A percentile compares a stretch with the other conserved stretches of the same genome.
These are phyloP conservation scores for Ramalina intermedia DNA, from an alignment of 495 filamentous ascomycete species.

Conservation along the genomic window DNA sequence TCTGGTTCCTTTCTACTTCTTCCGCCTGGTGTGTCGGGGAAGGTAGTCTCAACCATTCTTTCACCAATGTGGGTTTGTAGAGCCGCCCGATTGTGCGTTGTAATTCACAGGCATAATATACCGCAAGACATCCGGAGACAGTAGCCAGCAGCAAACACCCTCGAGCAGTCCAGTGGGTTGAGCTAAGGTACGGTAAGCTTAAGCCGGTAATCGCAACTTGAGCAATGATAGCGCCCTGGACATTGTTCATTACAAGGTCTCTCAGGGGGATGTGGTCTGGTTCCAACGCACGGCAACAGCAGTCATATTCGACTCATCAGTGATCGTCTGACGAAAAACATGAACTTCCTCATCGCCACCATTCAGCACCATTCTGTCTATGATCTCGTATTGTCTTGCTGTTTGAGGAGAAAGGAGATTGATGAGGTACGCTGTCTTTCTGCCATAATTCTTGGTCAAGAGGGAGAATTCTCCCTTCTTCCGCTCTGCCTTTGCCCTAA, in stretches of 20 bases:
- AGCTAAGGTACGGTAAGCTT: constrained; percentile 10
- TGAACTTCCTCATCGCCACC: background rate
- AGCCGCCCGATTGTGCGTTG: constrained; percentile 8
- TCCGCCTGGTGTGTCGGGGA: background rate
- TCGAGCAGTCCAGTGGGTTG: constrained; percentile 16
- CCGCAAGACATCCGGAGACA: constrained; percentile 12
- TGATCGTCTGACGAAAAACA: constrained; percentile 3
- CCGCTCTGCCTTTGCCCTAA: too few relatives aligned
- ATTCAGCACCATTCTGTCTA: constrained; percentile 3
- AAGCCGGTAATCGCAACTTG: constrained; percentile 19
- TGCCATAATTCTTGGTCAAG: background rate
- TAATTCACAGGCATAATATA: constrained; percentile 12
- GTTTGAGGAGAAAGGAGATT: background rate
- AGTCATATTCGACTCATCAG: constrained; percentile 14
- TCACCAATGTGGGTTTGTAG: background rate
- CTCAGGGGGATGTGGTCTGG: too few relatives aligned
- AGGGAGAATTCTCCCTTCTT: background rate
- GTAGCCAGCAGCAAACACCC: constrained; percentile 12
- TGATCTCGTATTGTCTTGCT: background rate
- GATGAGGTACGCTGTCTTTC: background rate
- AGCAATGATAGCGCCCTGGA: constrained; percentile 19
- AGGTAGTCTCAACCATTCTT: constrained; percentile 4
- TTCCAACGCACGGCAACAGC: constrained; percentile 15
- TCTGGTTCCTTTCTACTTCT: background rate
- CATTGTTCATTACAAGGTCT: background rate